A percentile compares a stretch with the other conserved stretches of the same genome.
phyloP scores from a whole-genome alignment of 2,329 filamentous ascomycete genomes.

The Colletotrichum falcatum region DNA sequence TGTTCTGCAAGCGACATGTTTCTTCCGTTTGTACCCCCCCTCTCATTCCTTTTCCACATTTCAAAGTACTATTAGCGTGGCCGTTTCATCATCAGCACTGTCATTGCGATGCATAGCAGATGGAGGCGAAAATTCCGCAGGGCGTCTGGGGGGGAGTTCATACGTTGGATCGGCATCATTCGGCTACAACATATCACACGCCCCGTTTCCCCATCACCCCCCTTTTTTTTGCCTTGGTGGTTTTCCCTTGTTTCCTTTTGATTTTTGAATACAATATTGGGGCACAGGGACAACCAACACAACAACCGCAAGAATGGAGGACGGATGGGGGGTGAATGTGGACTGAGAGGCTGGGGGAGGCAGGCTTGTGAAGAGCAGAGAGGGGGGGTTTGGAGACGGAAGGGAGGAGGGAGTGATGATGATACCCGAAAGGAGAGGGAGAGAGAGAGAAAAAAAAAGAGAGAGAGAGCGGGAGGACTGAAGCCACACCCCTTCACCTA shows the following conservation, averaged over 20 bases:
- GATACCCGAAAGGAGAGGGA: constrained; percentile 28
- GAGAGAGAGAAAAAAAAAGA: not conserved
- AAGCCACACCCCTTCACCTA: no score
- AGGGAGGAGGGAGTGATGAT: constrained; percentile 2
- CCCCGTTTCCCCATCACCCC: no score
- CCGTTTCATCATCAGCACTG: constrained; percentile 11
- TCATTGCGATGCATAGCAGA: constrained; percentile 36
- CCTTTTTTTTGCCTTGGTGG: no score
- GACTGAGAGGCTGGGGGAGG: not conserved
- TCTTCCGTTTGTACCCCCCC: not conserved
- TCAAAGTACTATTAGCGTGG: not conserved
- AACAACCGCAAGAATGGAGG: not conserved
- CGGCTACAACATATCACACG: not conserved
- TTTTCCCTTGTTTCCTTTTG: not conserved
- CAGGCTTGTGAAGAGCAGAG: not conserved
- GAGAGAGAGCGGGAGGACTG: not conserved
- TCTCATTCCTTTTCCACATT: not conserved
- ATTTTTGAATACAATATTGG: not conserved
- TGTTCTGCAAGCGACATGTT: not conserved
- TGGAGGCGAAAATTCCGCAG: constrained; percentile 21
- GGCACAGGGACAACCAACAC: not conserved
- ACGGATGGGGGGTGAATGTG: not conserved
- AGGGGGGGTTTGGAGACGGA: not conserved
- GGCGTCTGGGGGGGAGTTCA: not conserved
- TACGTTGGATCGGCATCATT: not conserved